Percentiles rank a stretch among this genome's conserved stretches.
Evolutionary conservation across 169 alveolate species (phyloP).

Genomic region (Cryptosporidium viatorum): DNA sequence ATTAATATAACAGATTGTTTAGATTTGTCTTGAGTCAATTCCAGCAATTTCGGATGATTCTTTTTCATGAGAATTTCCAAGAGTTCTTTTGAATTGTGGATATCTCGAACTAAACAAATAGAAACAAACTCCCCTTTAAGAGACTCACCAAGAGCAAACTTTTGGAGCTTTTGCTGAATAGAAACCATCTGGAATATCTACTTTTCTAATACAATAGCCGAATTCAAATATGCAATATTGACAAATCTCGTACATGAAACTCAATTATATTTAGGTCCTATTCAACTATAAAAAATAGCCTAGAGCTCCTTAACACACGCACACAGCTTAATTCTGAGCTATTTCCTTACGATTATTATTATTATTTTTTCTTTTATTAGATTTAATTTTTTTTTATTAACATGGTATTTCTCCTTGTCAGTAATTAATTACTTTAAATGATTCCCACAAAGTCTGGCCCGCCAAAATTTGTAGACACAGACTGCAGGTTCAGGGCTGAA

Average conservation of each 20-base stretch:
- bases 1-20: background rate
- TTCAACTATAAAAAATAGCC: background rate
- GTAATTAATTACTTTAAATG: background rate
- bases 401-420: background rate
- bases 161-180: conserved; percentile 5
- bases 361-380: background rate
- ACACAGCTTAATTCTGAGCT: background rate
- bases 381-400: background rate
- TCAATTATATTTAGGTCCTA: background rate
- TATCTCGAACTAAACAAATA: conserved; percentile 35
- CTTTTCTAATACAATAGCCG: background rate
- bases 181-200: background rate
- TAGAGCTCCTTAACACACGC: background rate
- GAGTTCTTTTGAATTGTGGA: conserved; percentile 15
- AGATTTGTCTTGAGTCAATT: background rate
- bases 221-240: background rate
- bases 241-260: background rate
- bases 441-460: background rate
- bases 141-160: background rate
- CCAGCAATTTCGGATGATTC: background rate
- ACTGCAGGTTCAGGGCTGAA: background rate
- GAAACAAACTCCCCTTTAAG: conserved; percentile 24
- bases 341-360: background rate
- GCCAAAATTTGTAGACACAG: background rate
- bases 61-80: background rate